Base-by-base conservation (phyloP, 1,284 basidiomycete genomes). In the Sphaerobolus stellatus region DNA sequence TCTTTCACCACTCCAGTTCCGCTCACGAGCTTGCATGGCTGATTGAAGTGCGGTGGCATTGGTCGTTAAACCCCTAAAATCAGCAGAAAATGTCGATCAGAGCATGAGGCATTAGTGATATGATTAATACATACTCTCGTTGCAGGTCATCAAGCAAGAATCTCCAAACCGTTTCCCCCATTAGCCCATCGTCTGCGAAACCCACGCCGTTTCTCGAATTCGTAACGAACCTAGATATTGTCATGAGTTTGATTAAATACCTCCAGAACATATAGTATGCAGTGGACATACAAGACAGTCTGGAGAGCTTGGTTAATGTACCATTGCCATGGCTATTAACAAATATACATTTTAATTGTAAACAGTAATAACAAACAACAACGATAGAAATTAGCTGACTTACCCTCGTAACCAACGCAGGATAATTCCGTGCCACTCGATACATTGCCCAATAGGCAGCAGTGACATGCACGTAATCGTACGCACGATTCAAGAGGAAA, bases 381-480 rank as follows among this genome's bases (percentile, higher is more conserved):
- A 36, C 11, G 33, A 36, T 36, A 36, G 18, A 18, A 36, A 36
- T 11, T 11, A 11, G 33, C 29, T 25, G 13, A 14, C 48, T 22
- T 50, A 50, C 48, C 6, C 66, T 65, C 47, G 70, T 74, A 16
- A 77, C 74, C 7, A 82, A 73, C 27, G 65, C 61, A 1, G 81
- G 80, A 59, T 83, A 82, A 61, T 83, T 82, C 18, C 81, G 73
- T 4, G 79, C 80, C 11, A 82, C 80, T 43, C 81, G 78, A 58
- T 82, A 83, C 36, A 82, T 63, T 0, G 80, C 72, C 80, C 80
- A 83, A 59, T 83, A 81, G 1, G 79, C 78, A 2, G 78, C 80
- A 31, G 71, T 68, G 57, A 83, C 80, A 58, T 83, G 81, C 22
- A 82, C 76, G 60, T 82, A 83, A 64, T 83, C 80, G 57, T 82